Evolutionary conservation across 2,329 filamentous ascomycete genomes (phyloP).

Genomic region (Colletotrichum tanaceti): DNA sequence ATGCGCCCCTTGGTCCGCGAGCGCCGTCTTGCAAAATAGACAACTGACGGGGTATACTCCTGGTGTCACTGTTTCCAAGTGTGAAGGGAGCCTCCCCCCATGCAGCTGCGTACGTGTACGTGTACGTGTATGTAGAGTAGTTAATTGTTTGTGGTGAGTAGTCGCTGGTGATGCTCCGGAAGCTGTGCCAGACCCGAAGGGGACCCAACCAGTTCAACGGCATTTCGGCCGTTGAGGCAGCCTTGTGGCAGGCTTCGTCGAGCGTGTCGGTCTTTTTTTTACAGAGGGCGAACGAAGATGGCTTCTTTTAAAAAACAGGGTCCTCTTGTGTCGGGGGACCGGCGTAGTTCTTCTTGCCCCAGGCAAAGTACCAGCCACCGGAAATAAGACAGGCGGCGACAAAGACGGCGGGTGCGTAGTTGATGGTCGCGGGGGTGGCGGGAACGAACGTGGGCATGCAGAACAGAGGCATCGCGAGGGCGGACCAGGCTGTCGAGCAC

Average conservation of each 20-base stretch:
- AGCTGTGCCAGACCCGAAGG: not conserved
- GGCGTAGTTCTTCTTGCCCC: slow-evolving; percentile 76
- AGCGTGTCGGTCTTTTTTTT: not conserved
- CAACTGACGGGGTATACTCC: not conserved
- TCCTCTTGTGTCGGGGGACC: slow-evolving; percentile 66
- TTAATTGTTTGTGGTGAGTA: too few relatives aligned
- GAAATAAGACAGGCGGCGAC: slow-evolving; percentile 72
- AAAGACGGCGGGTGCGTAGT: slow-evolving; percentile 82
- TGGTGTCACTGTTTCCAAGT: slow-evolving; percentile 25
- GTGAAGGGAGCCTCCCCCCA: slow-evolving; percentile 9
- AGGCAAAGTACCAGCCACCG: slow-evolving; percentile 74
- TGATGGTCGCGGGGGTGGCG: slow-evolving; percentile 70
- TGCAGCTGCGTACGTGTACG: not conserved
- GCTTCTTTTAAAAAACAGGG: slow-evolving; percentile 43
- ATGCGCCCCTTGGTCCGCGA: slow-evolving; percentile 20
- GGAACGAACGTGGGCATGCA: slow-evolving; percentile 77
- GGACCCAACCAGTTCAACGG: not conserved
- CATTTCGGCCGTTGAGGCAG: not conserved
- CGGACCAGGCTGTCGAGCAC: slow-evolving; percentile 67
- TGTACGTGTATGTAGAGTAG: slow-evolving; percentile 5
- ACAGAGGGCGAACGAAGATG: too few relatives aligned
- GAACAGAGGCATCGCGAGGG: slow-evolving; percentile 77
- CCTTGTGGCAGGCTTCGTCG: not conserved
- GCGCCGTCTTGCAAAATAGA: slow-evolving; percentile 25
- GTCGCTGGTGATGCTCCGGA: not conserved